Evolutionary conservation across 2,329 filamentous ascomycete genomes (phyloP), one percentile per base, ranked within the genome.

Genomic region (Pseudopithomyces chartarum): DNA sequence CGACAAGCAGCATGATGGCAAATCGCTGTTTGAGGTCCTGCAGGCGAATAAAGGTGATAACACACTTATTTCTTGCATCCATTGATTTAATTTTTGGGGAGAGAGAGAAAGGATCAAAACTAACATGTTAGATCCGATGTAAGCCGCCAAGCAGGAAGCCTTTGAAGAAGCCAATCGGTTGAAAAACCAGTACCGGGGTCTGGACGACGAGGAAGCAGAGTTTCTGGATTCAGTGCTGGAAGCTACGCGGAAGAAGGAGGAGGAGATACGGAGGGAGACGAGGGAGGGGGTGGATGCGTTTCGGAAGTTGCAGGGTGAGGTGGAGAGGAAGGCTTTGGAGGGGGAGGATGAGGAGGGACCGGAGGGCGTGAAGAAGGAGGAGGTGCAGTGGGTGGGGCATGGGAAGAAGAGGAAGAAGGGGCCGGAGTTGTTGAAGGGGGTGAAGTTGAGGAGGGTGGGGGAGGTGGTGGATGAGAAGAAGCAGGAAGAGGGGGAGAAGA

Each of bases 171-270:
- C 87, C 60, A 84, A 83, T 60, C 84, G 84, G 62, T 79, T 94
- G 51, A 85, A 86, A 68, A 90, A 94, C 67, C 91, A 94, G 78
- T 93, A 92, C 72, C 85, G 88, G 38, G 82, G 88, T 2, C 81
- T 95, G 29, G 88, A 94, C 70, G 89, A 92, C 57, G 90, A 92
- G 70, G 91, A 94, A 78, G 82, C 90, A 49, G 90, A 89, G 19
- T 94, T 92, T 63, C 77, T 95, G 22, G 79, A 87, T 58, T 84
- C 82, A 0, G 77, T 88, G 1, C 75, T 85, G 33, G 84, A 87
- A 62, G 82, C 80, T 6, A 83, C 82, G 23, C 78, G 84, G 23
- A 81, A 80, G 20, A 79, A 86, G 66, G 85, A 88, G 63, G 80
- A 77, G 2, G 82, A 79, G 3, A 78, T 87, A 43, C 82, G 79